Evolutionary conservation across 345 rosid species (phyloP), one percentile per base, ranked within the genome.

Genomic region (Pseudoturritis turrita): DNA sequence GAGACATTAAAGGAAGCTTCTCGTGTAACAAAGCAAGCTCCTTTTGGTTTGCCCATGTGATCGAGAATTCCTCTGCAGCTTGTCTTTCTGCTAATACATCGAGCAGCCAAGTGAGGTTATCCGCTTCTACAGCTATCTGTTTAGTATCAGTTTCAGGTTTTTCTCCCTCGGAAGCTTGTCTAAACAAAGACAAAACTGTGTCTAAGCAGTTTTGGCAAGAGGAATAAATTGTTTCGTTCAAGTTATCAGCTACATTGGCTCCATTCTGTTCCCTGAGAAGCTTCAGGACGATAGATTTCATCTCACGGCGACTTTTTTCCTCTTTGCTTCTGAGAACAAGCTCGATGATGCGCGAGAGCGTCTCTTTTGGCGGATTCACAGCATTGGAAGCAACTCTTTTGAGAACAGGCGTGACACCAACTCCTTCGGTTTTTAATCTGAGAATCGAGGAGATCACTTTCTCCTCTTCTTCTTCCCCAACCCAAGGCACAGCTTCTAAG

Each of bases 401-500:
- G 17, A 95, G 68, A 15, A 91, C 89, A 53, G 97, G 92, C 9
- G 82, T 80, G 50, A 88, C 87, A 39, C 64, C 56, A 59, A 87
- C 61, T 22, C 88, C 93, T 79, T 95, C 91, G 29, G 81, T 77
- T 70, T 88, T 91, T 29, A 95, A 85, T 52, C 81, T 81, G 23
- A 84, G 74, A 44, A 95, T 82, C 13, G 93, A 84, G 10, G 91
- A 88, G 57, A 95, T 84, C 21, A 95, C 99, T 72, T 86, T 91
- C 68, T 88, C 96, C 74, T 95, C 99, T 77, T 95, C 97, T 79
- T 94, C 99, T 58, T 91, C 92, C 21, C 97, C 99, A 14, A 89
- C 91, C 99, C 99, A 95, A 0, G 99, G 99, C 79, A 91, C 99
- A 58, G 99, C 99, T 86, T 95, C 99, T 65, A 95, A 77, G 73